Evolutionary conservation across 1,284 basidiomycete species (phyloP).

Genomic region (Bondarzewia mesenterica): DNA sequence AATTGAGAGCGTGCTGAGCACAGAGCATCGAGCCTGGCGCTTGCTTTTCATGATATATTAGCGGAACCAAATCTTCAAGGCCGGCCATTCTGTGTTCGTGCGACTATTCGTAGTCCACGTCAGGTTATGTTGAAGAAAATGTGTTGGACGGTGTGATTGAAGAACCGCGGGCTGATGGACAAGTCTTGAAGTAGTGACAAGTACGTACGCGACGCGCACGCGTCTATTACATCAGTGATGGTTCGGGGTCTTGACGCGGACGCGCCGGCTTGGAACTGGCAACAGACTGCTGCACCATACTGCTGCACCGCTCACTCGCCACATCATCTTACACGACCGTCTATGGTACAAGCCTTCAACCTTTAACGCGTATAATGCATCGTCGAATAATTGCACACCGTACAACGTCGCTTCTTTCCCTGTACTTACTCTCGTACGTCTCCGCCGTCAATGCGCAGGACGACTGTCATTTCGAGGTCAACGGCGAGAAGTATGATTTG

Average conservation of each 20-base stretch:
- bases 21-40: conserved; percentile 75
- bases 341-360: not conserved
- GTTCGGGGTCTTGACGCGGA: not conserved
- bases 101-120: too few species aligned
- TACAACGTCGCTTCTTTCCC: conserved; percentile 22
- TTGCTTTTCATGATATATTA: conserved; percentile 74
- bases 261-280: conserved; percentile 24
- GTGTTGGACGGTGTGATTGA: not conserved
- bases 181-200: not conserved
- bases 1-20: conserved; percentile 80
- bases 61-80: conserved; percentile 40
- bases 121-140: too few species aligned
- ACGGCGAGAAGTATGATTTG: conserved; percentile 50
- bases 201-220: conserved; percentile 5
- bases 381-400: conserved; percentile 11
- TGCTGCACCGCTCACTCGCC: too few species aligned
- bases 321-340: not conserved
- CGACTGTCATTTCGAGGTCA: conserved; percentile 42
- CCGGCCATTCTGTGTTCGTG: too few species aligned
- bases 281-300: conserved; percentile 3
- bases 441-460: conserved; percentile 21
- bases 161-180: not conserved
- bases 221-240: conserved; percentile 4
- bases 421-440: conserved; percentile 22
- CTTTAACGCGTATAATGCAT: conserved; percentile 13